Percentiles rank a stretch among this genome's conserved stretches.
Conservation (phyloP, 257 asterid genomes). For the Jacaranda mimosifolia region DNA sequence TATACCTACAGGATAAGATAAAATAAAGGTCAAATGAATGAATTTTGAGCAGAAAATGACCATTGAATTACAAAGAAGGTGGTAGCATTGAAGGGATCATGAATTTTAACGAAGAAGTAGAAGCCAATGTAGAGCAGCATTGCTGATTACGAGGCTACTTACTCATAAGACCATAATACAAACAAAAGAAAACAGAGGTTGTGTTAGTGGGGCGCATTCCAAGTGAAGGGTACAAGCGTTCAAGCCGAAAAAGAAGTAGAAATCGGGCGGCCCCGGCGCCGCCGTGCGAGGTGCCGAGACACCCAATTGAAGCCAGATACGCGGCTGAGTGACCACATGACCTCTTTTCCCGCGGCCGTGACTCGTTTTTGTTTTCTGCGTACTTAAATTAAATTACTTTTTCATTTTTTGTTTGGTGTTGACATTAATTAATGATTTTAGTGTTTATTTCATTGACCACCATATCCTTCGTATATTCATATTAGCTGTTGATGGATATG, state of each 20-base stretch:
- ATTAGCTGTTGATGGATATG: too few relatives aligned
- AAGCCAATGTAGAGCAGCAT: not conserved
- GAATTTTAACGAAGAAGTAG: not conserved
- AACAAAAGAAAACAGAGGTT: not conserved
- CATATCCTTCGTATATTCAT: too few relatives aligned
- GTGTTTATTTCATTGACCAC: too few relatives aligned
- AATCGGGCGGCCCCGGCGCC: not conserved
- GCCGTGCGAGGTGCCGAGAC: not conserved
- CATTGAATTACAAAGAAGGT: too few relatives aligned
- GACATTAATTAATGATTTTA: too few relatives aligned
- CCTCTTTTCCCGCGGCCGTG: not conserved
- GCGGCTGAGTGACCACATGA: not conserved
- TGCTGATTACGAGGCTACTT: constrained; percentile 34
- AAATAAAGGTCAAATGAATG: too few relatives aligned
- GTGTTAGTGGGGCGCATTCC: constrained; percentile 5
- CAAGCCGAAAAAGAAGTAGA: not conserved
- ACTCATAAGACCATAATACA: not conserved
- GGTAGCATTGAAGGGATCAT: not conserved
- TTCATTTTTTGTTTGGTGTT: not conserved
- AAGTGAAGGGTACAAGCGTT: constrained; percentile 33
- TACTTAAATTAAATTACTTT: not conserved
- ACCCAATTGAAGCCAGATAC: not conserved
- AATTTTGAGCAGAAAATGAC: too few relatives aligned
- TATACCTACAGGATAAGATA: too few relatives aligned
- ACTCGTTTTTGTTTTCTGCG: not conserved